Conservation (phyloP, 345 rosid species). For the Populus davidiana region DNA sequence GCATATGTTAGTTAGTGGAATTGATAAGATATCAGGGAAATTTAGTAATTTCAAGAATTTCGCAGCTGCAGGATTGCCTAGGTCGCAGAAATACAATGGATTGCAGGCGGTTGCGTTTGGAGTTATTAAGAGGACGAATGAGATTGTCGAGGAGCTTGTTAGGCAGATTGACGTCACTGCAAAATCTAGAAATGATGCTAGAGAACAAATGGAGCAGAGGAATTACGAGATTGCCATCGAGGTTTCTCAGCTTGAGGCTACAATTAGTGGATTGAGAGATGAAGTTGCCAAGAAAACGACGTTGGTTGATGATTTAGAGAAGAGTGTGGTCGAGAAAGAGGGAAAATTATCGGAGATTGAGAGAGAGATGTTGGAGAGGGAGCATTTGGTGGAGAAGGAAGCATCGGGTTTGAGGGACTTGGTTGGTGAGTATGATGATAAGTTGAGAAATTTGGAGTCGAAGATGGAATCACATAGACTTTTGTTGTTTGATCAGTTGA, state of each 20-base stretch:
- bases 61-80: constrained; percentile 66
- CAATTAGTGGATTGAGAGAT: constrained; percentile 63
- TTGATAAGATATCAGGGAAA: constrained; percentile 91
- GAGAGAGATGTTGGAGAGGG: constrained; percentile 49
- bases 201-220: constrained; percentile 90
- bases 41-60: constrained; percentile 73
- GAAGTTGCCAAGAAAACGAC: constrained; percentile 62
- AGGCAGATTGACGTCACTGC: constrained; percentile 56
- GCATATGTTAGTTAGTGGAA: constrained; percentile 88
- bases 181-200: constrained; percentile 79
- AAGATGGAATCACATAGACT: constrained; percentile 69
- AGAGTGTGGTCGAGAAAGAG: constrained; percentile 50
- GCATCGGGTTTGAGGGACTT: constrained; percentile 56
- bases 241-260: constrained; percentile 93
- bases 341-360: constrained; percentile 50
- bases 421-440: constrained; percentile 70
- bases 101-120: constrained; percentile 80
- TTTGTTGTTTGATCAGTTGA: constrained; percentile 76
- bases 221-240: constrained; percentile 98
- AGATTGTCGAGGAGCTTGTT: constrained; percentile 87
- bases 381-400: constrained; percentile 49
- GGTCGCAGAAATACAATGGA: constrained; percentile 77
- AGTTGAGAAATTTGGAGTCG: constrained; percentile 52
- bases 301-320: constrained; percentile 55
- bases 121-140: constrained; percentile 88